These are phyloP conservation scores for Trichomonascus vanleenenianus DNA, from an alignment of 805 yeast species.

Conservation along the genomic window DNA sequence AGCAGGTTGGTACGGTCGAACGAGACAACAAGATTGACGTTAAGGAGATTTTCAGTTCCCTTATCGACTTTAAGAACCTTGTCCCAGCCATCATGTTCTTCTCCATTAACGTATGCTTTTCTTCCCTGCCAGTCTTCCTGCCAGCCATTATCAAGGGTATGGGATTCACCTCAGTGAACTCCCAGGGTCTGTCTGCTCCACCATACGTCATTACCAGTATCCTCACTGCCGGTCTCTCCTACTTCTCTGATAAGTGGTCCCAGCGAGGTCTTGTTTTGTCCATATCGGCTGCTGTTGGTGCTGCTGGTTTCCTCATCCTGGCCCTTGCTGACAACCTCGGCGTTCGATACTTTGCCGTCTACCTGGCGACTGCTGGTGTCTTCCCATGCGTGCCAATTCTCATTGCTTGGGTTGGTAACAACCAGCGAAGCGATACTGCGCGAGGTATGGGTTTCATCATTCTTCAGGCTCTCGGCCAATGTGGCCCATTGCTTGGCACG, in stretches of 20 bases:
- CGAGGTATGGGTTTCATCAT: slow-evolving; percentile 25
- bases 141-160: slow-evolving; percentile 40
- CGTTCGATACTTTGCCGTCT: slow-evolving; percentile 25
- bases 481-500: slow-evolving; percentile 26
- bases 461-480: slow-evolving; percentile 24
- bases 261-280: slow-evolving; percentile 20
- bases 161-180: slow-evolving; percentile 34
- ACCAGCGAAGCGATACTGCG: slow-evolving; percentile 24
- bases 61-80: slow-evolving; percentile 14
- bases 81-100: slow-evolving; percentile 19
- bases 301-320: slow-evolving; percentile 19
- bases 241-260: slow-evolving; percentile 35
- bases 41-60: slow-evolving; percentile 5
- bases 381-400: slow-evolving; percentile 20
- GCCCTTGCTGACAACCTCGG: slow-evolving; percentile 18
- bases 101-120: slow-evolving; percentile 15
- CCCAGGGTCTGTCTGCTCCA: slow-evolving; percentile 42
- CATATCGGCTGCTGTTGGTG: slow-evolving; percentile 10
- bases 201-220: slow-evolving; percentile 35
- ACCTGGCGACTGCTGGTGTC: slow-evolving; percentile 20
- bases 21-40: slow-evolving; percentile 5
- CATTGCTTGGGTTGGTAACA: slow-evolving; percentile 21
- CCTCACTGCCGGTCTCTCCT: slow-evolving; percentile 11
- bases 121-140: slow-evolving; percentile 40
- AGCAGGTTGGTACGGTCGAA: slow-evolving; percentile 11